Evolutionary conservation across 208 protist species (phyloP).

Genomic region (Histomonas meleagridis): DNA sequence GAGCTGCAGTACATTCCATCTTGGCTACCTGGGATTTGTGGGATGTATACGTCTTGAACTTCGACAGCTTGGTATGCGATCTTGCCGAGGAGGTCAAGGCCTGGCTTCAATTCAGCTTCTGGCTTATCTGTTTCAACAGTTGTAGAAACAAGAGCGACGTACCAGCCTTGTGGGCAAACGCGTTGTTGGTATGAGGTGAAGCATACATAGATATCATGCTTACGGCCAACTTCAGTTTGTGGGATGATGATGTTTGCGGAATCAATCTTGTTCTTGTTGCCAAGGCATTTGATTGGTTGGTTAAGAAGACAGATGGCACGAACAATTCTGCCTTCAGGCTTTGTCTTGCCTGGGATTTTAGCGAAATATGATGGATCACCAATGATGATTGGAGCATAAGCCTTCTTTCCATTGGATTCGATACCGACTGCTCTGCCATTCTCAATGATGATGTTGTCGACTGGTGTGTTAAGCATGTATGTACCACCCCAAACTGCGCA

Average conservation of each 20-base stretch:
- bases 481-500: constrained; percentile 80
- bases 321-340: constrained; percentile 72
- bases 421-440: constrained; percentile 35
- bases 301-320: constrained; percentile 73
- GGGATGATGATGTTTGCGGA: constrained; percentile 49
- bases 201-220: constrained; percentile 88
- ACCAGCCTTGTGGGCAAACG: constrained; percentile 84
- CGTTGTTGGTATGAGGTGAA: constrained; percentile 73
- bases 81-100: constrained; percentile 70
- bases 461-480: constrained; percentile 92
- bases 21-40: constrained; percentile 66
- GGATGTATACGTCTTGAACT: constrained; percentile 54
- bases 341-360: constrained; percentile 75
- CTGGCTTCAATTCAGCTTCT: constrained; percentile 72
- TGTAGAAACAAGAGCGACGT: constrained; percentile 85
- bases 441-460: constrained; percentile 72
- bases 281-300: constrained; percentile 35
- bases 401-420: constrained; percentile 50
- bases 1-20: constrained; percentile 82
- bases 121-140: constrained; percentile 85
- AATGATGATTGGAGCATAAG: constrained; percentile 72
- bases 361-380: constrained; percentile 96
- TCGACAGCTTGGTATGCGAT: background rate
- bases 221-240: constrained; percentile 32
- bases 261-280: constrained; percentile 28